A percentile compares a stretch with the other conserved stretches of the same genome.
Conservation (phyloP, 345 rosid species). For the Orychophragmus violaceus region DNA sequence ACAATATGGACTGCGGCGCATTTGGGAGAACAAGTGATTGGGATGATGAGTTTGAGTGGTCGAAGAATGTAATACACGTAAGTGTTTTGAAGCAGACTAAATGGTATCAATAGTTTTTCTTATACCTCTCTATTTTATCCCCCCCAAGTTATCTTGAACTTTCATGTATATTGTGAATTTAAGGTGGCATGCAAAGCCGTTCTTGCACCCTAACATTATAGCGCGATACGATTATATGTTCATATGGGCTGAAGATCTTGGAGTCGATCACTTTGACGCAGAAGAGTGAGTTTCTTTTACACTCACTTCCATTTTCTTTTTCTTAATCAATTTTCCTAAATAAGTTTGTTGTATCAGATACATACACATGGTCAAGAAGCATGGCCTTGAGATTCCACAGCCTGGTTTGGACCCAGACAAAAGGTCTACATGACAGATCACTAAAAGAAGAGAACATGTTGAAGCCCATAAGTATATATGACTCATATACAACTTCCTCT, state of each 20-base stretch:
- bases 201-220: conserved; percentile 84
- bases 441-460: conserved; percentile 67
- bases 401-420: conserved; percentile 86
- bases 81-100: conserved; percentile 73
- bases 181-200: conserved; percentile 95
- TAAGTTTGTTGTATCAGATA: conserved; percentile 41
- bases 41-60: conserved; percentile 87
- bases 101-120: conserved; percentile 40
- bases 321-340: background rate
- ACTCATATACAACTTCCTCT: conserved; percentile 1
- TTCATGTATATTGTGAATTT: conserved; percentile 1
- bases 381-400: conserved; percentile 81
- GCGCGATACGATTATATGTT: conserved; percentile 78
- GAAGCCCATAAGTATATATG: conserved; percentile 63
- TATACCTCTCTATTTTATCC: background rate
- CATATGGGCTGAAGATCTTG: conserved; percentile 94
- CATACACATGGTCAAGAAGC: conserved; percentile 62
- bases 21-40: conserved; percentile 73
- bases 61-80: conserved; percentile 68
- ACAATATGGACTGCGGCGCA: conserved; percentile 99
- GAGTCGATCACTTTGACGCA: no score
- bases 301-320: background rate
- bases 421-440: conserved; percentile 84
- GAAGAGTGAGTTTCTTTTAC: conserved; percentile 47
- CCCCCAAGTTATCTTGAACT: background rate